Percentiles rank a stretch among this genome's conserved stretches.
Conservation (phyloP, 75 land plant genomes). For the Pseudotsuga menziesii region DNA sequence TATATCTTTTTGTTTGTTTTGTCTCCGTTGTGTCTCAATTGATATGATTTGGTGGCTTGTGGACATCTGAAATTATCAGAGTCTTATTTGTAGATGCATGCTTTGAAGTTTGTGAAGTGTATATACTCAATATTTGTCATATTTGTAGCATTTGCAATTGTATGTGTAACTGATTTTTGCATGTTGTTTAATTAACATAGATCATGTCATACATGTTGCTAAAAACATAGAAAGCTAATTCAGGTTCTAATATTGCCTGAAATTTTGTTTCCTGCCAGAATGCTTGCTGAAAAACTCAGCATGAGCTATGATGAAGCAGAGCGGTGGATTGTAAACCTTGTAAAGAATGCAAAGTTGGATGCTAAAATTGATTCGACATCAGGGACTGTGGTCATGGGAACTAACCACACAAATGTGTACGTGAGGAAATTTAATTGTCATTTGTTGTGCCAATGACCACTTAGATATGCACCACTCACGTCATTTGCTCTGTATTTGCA, state of each 20-base stretch:
- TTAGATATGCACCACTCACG: background rate
- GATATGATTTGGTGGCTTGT: background rate
- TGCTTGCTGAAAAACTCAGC: constrained; percentile 91
- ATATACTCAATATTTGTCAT: background rate
- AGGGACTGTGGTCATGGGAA: constrained; percentile 89
- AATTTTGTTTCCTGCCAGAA: constrained; percentile 31
- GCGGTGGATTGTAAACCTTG: constrained; percentile 85
- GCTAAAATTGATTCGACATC: constrained; percentile 84
- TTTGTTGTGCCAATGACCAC: background rate
- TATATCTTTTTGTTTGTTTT: too few relatives aligned
- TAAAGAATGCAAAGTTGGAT: constrained; percentile 61
- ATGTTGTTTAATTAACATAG: background rate
- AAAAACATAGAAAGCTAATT: background rate
- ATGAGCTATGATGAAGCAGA: constrained; percentile 95
- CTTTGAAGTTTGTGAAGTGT: background rate
- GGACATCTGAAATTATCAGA: background rate
- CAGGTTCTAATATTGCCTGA: too few relatives aligned
- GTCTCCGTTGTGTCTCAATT: background rate
- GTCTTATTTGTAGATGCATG: background rate
- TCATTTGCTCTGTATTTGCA: background rate
- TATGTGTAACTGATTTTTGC: background rate
- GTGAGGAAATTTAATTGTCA: constrained; percentile 13
- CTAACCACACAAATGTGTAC: constrained; percentile 79
- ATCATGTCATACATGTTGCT: background rate
- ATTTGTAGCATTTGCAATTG: background rate